Base-by-base conservation (phyloP, 352 stramenopile species). In the Elongisporangium prolatum region DNA sequence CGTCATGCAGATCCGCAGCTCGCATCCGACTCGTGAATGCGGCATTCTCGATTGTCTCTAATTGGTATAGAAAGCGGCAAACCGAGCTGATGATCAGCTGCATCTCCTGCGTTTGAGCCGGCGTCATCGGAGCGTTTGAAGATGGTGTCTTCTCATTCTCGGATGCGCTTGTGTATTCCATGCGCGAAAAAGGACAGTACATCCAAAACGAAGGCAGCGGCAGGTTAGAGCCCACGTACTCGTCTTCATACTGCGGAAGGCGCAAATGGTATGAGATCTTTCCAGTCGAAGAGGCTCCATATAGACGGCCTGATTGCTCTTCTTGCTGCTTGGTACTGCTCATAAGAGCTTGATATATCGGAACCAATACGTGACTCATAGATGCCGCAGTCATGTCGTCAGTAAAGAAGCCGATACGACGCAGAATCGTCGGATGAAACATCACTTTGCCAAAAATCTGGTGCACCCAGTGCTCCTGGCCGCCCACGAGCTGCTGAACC, bases 1-100 rank as follows among this genome's bases (percentile, higher is more conserved):
- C 82, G 4, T 71, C 69, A 2, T 57, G 59, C 17, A 89, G 44
- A 16, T 44, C 24, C 22, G 40, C 21, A 40, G 65, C 22, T 48
- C 48, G 58, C 34, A 44, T 44, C 2, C 34, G 34, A 17, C 9
- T 44, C 34, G 34, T 44, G 4, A 44, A 44, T 13, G 34, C 34
- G 34, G 34, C 34, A 11, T 44, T 44, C 8, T 44, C 34, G 34
- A 44, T 54, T 1, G 56, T 54, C 54, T 89, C 81, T 1, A 91
- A 63, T 24, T 85, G 76, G 25, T 77, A 82, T 25, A 89, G 60
- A 62, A 84, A 91, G 1, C 74, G 75, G 53, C 78, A 88, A 1
- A 79, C 84, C 7, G 81, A 73, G 53, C 78, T 88, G 21, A 91
- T 69, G 34, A 91, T 80, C 5, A 91, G 62, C 65, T 85, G 86